Evolutionary conservation across 208 protist species (phyloP).

Genomic region (Leishmania gerbilli): DNA sequence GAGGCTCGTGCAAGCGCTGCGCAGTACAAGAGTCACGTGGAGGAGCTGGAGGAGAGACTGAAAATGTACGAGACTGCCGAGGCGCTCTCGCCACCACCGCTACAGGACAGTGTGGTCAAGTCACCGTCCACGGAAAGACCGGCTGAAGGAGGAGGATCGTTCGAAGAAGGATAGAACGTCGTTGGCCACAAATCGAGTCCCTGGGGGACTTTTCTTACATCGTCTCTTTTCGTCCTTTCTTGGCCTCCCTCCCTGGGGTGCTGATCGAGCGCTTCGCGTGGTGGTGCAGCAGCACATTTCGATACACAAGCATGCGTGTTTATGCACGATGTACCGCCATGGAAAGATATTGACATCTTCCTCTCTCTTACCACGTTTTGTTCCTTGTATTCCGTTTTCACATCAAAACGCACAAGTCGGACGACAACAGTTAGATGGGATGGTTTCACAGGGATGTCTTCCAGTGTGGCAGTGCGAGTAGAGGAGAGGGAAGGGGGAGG

Average conservation of each 20-base stretch:
- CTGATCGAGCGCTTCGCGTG: background rate
- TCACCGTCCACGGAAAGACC: background rate
- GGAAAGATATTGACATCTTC: background rate
- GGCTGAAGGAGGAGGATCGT: background rate
- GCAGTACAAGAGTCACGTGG: conserved; percentile 8
- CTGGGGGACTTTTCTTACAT: background rate
- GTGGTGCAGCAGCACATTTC: background rate
- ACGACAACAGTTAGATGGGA: background rate
- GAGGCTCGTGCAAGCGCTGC: conserved; percentile 11
- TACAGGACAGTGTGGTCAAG: background rate
- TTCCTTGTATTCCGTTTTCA: background rate
- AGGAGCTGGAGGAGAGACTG: conserved; percentile 21
- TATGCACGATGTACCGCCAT: too few species aligned
- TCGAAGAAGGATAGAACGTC: background rate
- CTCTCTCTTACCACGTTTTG: background rate
- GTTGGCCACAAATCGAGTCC: background rate
- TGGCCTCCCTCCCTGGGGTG: background rate
- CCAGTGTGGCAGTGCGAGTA: background rate
- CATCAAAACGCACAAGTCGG: background rate
- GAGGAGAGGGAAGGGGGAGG: background rate
- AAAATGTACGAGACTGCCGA: conserved; percentile 1
- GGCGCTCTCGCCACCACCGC: background rate
- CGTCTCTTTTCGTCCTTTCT: background rate
- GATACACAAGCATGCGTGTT: background rate
- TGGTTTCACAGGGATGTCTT: background rate